These are phyloP conservation scores for Sphaerulina musiva DNA, from an alignment of 2,329 filamentous ascomycete species.

Conservation along the genomic window DNA sequence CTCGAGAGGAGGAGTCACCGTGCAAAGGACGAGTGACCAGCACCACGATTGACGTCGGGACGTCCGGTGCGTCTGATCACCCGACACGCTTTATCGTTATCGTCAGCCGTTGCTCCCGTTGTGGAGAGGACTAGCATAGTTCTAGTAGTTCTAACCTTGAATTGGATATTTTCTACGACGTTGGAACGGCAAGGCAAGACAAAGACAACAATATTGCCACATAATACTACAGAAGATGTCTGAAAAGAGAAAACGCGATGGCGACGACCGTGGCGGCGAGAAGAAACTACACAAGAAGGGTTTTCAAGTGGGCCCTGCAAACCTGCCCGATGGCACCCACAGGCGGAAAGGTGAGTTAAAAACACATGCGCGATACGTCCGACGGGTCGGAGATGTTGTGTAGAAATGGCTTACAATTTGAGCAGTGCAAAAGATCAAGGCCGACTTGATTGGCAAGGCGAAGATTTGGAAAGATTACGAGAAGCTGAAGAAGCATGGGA, in stretches of 20 bases:
- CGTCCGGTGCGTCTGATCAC: slow-evolving; percentile 1
- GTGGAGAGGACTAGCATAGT: neutral
- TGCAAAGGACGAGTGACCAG: neutral
- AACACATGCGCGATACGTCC: neutral
- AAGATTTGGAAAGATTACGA: slow-evolving; percentile 90
- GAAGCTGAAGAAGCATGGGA: slow-evolving; percentile 64
- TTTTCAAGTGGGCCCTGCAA: slow-evolving; percentile 81
- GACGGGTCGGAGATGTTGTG: neutral
- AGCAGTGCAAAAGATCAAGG: slow-evolving; percentile 79
- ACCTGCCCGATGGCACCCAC: slow-evolving; percentile 84
- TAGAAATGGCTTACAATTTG: neutral
- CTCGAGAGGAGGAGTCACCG: neutral
- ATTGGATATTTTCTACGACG: neutral
- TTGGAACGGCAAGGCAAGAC: neutral
- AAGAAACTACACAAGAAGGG: slow-evolving; percentile 56
- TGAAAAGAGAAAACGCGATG: slow-evolving; percentile 22
- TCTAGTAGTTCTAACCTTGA: neutral
- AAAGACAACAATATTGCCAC: no score
- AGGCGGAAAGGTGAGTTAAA: slow-evolving; percentile 59
- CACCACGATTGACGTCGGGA: neutral
- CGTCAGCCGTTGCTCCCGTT: neutral
- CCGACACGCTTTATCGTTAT: slow-evolving; percentile 1
- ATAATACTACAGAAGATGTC: slow-evolving; percentile 6
- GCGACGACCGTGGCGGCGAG: slow-evolving; percentile 10
- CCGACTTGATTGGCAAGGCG: slow-evolving; percentile 80